phyloP scores from a whole-genome alignment of 2,329 filamentous ascomycete genomes.

The Fusarium oligoseptatum region DNA sequence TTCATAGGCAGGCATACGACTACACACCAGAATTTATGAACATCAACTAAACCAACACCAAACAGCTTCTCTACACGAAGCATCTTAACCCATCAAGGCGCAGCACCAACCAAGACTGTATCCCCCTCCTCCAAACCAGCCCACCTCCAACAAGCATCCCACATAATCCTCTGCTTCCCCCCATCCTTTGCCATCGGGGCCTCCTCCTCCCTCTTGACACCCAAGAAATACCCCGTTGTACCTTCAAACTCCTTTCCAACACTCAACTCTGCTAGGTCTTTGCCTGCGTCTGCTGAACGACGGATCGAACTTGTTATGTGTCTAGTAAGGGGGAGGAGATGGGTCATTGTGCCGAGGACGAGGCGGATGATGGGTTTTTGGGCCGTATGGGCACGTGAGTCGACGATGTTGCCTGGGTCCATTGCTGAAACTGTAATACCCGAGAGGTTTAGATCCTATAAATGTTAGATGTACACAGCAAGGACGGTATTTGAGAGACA shows the following conservation, averaged over 20 bases:
- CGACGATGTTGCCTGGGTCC: slow-evolving; percentile 41
- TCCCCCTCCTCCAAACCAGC: slow-evolving; percentile 16
- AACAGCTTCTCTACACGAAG: no score
- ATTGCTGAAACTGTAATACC: slow-evolving; percentile 39
- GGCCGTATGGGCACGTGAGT: slow-evolving; percentile 34
- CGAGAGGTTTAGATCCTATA: slow-evolving; percentile 30
- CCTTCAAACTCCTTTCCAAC: slow-evolving; percentile 21
- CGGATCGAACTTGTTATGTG: slow-evolving; percentile 24
- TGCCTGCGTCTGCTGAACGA: slow-evolving; percentile 24
- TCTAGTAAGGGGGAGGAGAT: slow-evolving; percentile 16
- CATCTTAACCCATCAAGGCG: not conserved
- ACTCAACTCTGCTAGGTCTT: slow-evolving; percentile 27
- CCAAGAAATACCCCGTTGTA: slow-evolving; percentile 24
- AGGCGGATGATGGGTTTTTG: slow-evolving; percentile 20
- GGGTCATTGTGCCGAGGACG: not conserved
- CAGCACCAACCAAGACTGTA: slow-evolving; percentile 20
- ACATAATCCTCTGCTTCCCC: slow-evolving; percentile 7
- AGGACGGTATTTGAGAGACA: not conserved
- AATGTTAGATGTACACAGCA: not conserved
- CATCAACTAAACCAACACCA: no score
- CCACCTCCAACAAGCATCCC: slow-evolving; percentile 40
- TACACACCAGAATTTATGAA: no score
- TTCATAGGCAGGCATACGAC: no score
- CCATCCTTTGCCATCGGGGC: slow-evolving; percentile 10
- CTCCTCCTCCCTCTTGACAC: not conserved